Base-by-base conservation (phyloP, 257 asterid species). In the Solanum bulbocastanum region DNA sequence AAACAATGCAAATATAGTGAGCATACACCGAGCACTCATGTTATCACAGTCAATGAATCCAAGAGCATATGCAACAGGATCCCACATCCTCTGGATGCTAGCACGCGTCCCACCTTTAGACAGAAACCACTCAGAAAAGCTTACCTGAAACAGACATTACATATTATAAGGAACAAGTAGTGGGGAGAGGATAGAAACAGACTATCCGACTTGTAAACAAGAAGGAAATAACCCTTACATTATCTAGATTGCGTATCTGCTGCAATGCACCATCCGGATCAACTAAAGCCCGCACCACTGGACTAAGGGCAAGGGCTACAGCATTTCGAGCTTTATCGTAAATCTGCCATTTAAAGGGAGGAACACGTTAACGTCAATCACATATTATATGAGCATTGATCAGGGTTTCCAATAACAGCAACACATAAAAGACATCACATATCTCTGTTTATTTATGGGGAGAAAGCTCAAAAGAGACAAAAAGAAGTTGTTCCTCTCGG, bases 31-130 rank as follows among this genome's bases (percentile, higher is more conserved):
- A 71, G 99, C 99, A 90, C 99, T 96, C 62, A 96, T 97, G 89
- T 97, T 96, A 89, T 97, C 99, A 87, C 99, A 97, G 88, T 97
- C 99, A 60, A 96, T 97, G 93, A 97, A 97, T 49, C 99, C 99
- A 81, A 97, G 94, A 88, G 99, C 99, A 95, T 97, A 97, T 87
- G 99, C 99, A 87, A 97, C 99, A 87, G 99, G 98, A 87, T 97
- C 99, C 99, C 99, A 97, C 98, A 97, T 95, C 90, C 98, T 95
- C 93, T 94, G 99, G 88, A 97, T 96, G 86, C 99, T 97, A 89
- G 84, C 73, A 33, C 98, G 98, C 13, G 99, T 97, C 30, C 99
- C 99, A 5, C 99, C 99, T 94, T 91, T 97, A 87, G 99, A 95
- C 90, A 97, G 87, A 93, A 97, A 97, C 99, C 99, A 97, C 39